Base-by-base conservation (phyloP, 2,329 filamentous ascomycete species). In the Colletotrichum higginsianum region DNA sequence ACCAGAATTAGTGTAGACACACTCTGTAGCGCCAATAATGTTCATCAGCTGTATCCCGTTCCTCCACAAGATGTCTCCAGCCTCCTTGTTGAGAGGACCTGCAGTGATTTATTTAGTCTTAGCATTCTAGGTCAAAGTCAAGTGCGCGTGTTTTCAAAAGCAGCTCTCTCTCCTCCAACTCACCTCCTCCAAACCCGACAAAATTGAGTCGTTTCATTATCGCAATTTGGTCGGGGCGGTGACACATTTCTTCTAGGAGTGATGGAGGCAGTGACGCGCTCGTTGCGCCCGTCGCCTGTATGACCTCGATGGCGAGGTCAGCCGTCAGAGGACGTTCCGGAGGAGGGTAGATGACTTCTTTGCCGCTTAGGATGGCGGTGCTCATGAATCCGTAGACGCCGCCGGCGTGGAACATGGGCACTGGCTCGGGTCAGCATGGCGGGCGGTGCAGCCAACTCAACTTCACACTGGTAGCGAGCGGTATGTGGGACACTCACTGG, bases 21-120 rank as follows among this genome's bases (percentile, higher is more conserved):
- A 77, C 83, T 86, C 84, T 2, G 84, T 86, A 11, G 84, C 78
- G 0, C 80, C 80, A 9, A 86, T 84, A 2, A 79, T 35, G 65
- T 85, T 86, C 15, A 66, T 18, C 12, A 86, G 65, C 0, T 6
- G 61, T 0, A 83, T 76, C 2, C 84, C 84, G 0, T 76, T 73
- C 2, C 79, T 75, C 1, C 81, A 79, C 4, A 86, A 75, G 16
- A 71, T 76, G 50, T 86, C 78, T 4, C 85, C 85, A 1, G 80
- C 77, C 2, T 82, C 78, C 15, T 75, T 75, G 2, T 80, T 76
- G 3, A 86, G 76, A 61, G 68, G 68, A 26, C 68, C 68, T 66
- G 26, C 5, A 4, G 12, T 15, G 1, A 12, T 18, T 26, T 4
- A 12, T 18, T 26, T 4, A 26, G 26, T 26, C 2, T 26, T 4